Evolutionary conservation across 1,139 yeast species (phyloP), one percentile per base, ranked within the genome.

Genomic region (Blastobotrys malaysiensis): DNA sequence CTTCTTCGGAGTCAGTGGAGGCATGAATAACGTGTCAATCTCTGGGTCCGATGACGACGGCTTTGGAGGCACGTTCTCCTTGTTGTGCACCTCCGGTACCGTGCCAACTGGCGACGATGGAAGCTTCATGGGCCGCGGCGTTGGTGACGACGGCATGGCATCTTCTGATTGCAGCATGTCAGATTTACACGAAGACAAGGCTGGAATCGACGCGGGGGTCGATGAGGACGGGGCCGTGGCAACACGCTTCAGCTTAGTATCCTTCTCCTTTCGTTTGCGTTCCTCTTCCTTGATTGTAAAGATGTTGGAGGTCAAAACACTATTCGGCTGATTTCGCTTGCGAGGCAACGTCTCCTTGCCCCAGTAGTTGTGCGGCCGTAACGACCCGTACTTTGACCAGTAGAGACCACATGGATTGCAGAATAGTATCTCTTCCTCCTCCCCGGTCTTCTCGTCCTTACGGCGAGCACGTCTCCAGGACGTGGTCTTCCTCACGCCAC

Each of bases 341-440:
- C 43, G 19, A 3, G 39, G 11, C 6, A 31, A 3, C 16, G 3
- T 18, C 14, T 14, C 45, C 14, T 31, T 39, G 14, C 62, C 62
- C 74, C 74, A 71, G 20, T 63, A 55, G 24, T 57, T 55, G 18
- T 57, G 54, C 2, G 75, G 75, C 22, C 75, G 60, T 72, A 70
- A 65, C 21, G 58, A 56, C 48, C 62, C 61, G 56, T 71, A 69
- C 27, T 63, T 55, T 36, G 59, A 56, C 53, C 59, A 65, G 63
- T 70, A 72, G 11, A 72, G 58, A 2, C 75, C 75, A 56, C 75
- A 72, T 3, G 75, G 70, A 53, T 71, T 71, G 60, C 74, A 71
- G 26, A 71, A 59, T 3, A 31, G 39, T n/a, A 13, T 13, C 16
- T 31, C 39, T 16, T 31, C 39, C 5, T 31, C 16, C 11, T 31